These are phyloP conservation scores for Boletus vermiculosoides DNA, from an alignment of 768 basidiomycete genomes.

Conservation along the genomic window DNA sequence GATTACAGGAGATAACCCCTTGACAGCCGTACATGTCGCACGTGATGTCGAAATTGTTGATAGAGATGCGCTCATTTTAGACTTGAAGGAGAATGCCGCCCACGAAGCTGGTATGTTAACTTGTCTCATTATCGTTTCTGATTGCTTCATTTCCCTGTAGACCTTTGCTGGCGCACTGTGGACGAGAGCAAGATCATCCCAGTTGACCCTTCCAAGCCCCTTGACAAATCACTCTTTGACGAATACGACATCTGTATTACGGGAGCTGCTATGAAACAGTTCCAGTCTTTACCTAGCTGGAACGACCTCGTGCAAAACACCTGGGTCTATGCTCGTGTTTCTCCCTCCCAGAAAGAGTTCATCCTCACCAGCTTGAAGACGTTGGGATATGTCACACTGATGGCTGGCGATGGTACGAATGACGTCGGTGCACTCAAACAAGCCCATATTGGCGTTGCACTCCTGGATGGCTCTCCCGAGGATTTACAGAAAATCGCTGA, in stretches of 20 bases:
- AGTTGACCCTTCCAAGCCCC: slow-evolving; percentile 73
- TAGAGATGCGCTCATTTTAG: slow-evolving; percentile 89
- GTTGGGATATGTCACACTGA: slow-evolving; percentile 89
- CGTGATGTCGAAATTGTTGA: slow-evolving; percentile 97
- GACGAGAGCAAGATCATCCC: slow-evolving; percentile 88
- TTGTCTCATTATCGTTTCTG: not conserved
- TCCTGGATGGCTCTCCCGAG: slow-evolving; percentile 87
- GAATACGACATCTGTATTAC: slow-evolving; percentile 97
- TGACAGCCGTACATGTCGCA: slow-evolving; percentile 96
- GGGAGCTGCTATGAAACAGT: slow-evolving; percentile 90
- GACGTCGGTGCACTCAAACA: slow-evolving; percentile 98
- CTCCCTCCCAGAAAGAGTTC: slow-evolving; percentile 92
- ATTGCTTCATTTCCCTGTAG: slow-evolving; percentile 35
- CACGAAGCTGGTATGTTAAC: slow-evolving; percentile 60
- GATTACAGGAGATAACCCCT: slow-evolving; percentile 99
- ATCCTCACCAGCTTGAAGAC: slow-evolving; percentile 89
- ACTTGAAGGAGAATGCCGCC: slow-evolving; percentile 77
- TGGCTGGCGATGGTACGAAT: slow-evolving; percentile 99
- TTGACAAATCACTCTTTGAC: slow-evolving; percentile 76
- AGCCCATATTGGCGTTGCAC: slow-evolving; percentile 94
- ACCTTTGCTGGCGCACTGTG: slow-evolving; percentile 91
- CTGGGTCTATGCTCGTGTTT: slow-evolving; percentile 98
- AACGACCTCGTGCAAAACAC: slow-evolving; percentile 86
- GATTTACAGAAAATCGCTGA: slow-evolving; percentile 94
- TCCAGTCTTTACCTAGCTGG: slow-evolving; percentile 68